These are phyloP conservation scores for Aphanomyces astaci DNA, from an alignment of 352 stramenopile genomes.

Conservation along the genomic window DNA sequence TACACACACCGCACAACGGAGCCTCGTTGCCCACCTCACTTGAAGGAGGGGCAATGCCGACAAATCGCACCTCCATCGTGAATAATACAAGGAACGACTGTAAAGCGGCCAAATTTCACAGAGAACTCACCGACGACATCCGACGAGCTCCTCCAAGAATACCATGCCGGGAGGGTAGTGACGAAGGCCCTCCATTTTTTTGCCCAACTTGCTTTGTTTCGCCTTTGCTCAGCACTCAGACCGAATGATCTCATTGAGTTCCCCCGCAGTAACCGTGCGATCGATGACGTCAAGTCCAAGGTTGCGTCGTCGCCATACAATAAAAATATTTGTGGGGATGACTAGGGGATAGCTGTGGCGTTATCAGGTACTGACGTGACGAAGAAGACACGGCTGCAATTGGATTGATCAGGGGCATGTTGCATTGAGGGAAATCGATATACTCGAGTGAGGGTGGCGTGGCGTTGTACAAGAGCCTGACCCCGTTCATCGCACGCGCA, in stretches of 20 bases:
- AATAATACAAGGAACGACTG: too few species aligned
- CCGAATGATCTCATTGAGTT: not conserved
- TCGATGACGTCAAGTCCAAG: not conserved
- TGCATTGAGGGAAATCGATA: conserved; percentile 73
- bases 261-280: not conserved
- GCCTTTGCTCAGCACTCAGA: too few species aligned
- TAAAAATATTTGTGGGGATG: conserved; percentile 84
- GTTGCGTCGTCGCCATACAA: too few species aligned
- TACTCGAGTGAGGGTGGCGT: conserved; percentile 62
- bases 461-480: conserved; percentile 80
- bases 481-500: conserved; percentile 76
- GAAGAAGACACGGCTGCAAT: conserved; percentile 80
- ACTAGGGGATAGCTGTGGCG: conserved; percentile 67
- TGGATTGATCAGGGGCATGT: conserved; percentile 81
- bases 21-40: too few species aligned
- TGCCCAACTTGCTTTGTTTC: too few species aligned
- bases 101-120: not conserved
- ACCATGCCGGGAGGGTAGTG: too few species aligned
- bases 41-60: too few species aligned
- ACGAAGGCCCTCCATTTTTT: too few species aligned
- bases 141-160: not conserved
- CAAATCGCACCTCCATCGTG: too few species aligned
- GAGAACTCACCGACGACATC: too few species aligned
- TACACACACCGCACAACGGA: too few species aligned
- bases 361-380: too few species aligned